Percentiles rank a stretch among this genome's conserved stretches.
These are phyloP conservation scores for Cyclospora cayetanensis DNA, from an alignment of 169 alveolate species.

Conservation along the genomic window DNA sequence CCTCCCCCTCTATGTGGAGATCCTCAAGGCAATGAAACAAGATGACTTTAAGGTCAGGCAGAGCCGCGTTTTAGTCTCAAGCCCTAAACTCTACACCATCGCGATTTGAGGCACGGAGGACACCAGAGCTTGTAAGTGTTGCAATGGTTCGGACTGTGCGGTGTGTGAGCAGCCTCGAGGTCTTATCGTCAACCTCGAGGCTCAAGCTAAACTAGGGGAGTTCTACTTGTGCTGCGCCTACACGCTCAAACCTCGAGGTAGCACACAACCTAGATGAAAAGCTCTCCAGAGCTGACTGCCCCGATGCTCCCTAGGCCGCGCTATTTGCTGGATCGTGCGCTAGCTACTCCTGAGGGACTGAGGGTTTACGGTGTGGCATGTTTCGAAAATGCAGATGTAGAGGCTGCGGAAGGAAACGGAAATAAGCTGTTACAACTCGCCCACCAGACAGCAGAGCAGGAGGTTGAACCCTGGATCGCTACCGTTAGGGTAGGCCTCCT, in stretches of 20 bases:
- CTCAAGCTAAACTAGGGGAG: constrained; percentile 6
- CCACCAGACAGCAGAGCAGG: neutral
- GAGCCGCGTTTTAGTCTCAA: neutral
- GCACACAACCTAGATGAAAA: neutral
- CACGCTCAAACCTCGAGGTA: neutral
- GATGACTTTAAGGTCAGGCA: constrained; percentile 12
- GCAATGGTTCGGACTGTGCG: neutral
- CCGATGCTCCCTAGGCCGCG: neutral
- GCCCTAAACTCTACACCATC: neutral
- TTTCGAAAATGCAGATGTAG: neutral
- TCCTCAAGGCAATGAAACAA: neutral
- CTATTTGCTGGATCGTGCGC: neutral
- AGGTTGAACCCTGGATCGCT: neutral
- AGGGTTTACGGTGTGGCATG: neutral
- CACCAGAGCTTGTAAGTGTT: neutral
- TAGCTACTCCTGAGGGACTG: too few relatives aligned
- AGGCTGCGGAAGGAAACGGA: neutral
- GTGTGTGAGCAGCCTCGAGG: neutral
- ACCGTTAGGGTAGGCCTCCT: neutral
- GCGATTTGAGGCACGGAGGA: too few relatives aligned
- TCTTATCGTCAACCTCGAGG: neutral
- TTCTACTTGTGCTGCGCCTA: neutral
- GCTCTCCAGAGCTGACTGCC: neutral
- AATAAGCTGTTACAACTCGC: neutral
- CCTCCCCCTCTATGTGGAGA: neutral